Evolutionary conservation across 2,329 filamentous ascomycete genomes (phyloP), one percentile per base, ranked within the genome.

Genomic region (Xylariaceae sp.): DNA sequence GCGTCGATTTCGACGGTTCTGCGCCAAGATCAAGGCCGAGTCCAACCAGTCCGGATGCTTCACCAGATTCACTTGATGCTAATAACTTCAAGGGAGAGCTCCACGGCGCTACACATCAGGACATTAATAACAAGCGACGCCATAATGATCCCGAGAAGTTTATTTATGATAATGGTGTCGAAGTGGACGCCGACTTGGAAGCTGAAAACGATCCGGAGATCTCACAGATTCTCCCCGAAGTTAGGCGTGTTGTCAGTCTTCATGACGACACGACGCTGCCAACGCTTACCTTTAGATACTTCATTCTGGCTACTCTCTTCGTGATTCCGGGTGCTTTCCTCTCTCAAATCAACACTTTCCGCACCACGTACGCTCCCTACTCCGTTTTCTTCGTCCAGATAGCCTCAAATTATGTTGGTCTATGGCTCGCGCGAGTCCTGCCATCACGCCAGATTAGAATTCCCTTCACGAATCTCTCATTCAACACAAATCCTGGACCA

Each of bases 311-410:
- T 5, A 63, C 80, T 49, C 54, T 84, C 16, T 83, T 83, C 59
- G 75, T 83, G 42, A 71, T 76, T 1, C 80, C 81, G 0, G 81
- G 81, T 2, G 81, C 81, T 2, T 80, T 84, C 57, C 63, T 84
- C 2, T 80, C 77, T 5, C 76, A 80, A 60, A 77, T 83, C 73
- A 76, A 75, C 54, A 72, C 75, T 45, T 84, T 75, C 60, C 74
- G 81, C 42, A 84, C 81, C 1, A 84, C 81, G 0, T 75, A 74
- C 41, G 78, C 79, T 1, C 76, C 77, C 0, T 85, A 83, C 61
- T 82, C 80, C 0, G 75, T 84, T 44, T 83, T 84, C 63, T 84
- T 85, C 55, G 81, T 84, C 31, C 79, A 82, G 58, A 80, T 83
- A 45, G 79, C 78, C 0, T 79, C 74, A 43, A 80, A 81, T 59